Base-by-base conservation (phyloP, 2,329 filamentous ascomycete genomes). In the Bipolaris bicolor region DNA sequence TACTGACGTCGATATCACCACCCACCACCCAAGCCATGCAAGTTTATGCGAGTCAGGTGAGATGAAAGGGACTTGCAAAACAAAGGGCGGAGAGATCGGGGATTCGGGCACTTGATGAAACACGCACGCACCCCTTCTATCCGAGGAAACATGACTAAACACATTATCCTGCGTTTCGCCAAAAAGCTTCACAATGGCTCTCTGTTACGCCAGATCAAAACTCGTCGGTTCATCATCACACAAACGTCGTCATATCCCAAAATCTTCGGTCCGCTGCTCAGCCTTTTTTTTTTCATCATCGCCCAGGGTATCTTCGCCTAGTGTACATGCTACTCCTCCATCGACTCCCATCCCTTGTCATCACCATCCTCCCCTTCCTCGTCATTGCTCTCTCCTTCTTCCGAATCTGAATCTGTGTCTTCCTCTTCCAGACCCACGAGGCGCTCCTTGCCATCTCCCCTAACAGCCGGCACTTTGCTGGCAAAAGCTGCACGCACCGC, bases 401-500 rank as follows among this genome's bases (percentile, higher is more conserved):
- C 83, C 26, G 70, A 74, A 57, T 87, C 86, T 48, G 84, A 86
- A 62, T 89, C 89, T 64, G 88, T 89, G 61, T 85, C 82, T 63
- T 82, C 79, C 44, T 88, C 84, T 34, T 85, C 83, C 46, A 96
- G 82, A 1, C 89, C 90, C 5, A 98, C 86, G 46, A 95, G 80
- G 55, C 91, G 86, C 77, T 99, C 94, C 73, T 84, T 80, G 22
- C 88, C 86, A 45, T 87, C 85, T 15, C 82, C 86, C 47, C 86
- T 86, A 6, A 82, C 78, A 60, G 82, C 79, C 34, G 86, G 73
- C 55, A 94, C 83, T 56, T 86, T 88, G 69, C 81, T 86, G 34
- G 90, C 92, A 79, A 99, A 99, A 1, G 90, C 88, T 62, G 89
- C 85, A 57, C 95, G 86, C 31, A 99, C 92, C 24, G 90, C 89